Evolutionary conservation across 2,329 filamentous ascomycete genomes (phyloP), one percentile per base, ranked within the genome.

Genomic region (Grosmannia huntii): DNA sequence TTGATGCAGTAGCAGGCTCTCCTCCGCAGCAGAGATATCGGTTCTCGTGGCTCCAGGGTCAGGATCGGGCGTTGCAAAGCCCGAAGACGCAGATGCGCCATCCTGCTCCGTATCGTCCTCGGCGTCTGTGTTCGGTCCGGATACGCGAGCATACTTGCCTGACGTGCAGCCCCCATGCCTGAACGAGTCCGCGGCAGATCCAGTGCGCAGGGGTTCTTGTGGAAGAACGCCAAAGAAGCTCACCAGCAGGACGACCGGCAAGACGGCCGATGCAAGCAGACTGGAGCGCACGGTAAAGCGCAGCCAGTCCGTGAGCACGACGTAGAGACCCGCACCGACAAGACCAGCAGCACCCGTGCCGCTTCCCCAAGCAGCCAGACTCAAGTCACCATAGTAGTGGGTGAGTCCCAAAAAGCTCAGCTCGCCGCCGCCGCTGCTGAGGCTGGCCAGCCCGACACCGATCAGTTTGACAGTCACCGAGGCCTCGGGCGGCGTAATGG

Each of bases 311-410:
- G 92, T 97, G 60, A 94, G 79, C 53, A 92, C 68, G 9, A 95
- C 89, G 71, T 97, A 99, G 16, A 92, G 77, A 0, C 90, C 90
- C 0, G 92, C 90, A 5, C 94, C 94, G 0, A 92, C 77, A 59
- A 99, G 71, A 0, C 92, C 92, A 0, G 92, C 92, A 0, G 87
- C 92, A 1, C 92, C 92, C 0, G 92, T 96, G 0, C 92, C 92
- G 62, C 87, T 92, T 0, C 90, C 88, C 94, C 94, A 99, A 41
- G 89, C 86, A 0, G 91, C 91, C 21, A 97, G 78, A 65, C 89
- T 90, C 71, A 89, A 86, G 10, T 83, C 85, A 0, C 92, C 94
- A 66, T 97, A 97, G 73, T 87, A 96, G 69, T 97, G 92, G 16
- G 92, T 95, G 66, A 99, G 73, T 1, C 90, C 87, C 6, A 99